These are phyloP conservation scores for Coemansia furcata DNA, from an alignment of 192 early-diverging fungal genomes.

Conservation along the genomic window DNA sequence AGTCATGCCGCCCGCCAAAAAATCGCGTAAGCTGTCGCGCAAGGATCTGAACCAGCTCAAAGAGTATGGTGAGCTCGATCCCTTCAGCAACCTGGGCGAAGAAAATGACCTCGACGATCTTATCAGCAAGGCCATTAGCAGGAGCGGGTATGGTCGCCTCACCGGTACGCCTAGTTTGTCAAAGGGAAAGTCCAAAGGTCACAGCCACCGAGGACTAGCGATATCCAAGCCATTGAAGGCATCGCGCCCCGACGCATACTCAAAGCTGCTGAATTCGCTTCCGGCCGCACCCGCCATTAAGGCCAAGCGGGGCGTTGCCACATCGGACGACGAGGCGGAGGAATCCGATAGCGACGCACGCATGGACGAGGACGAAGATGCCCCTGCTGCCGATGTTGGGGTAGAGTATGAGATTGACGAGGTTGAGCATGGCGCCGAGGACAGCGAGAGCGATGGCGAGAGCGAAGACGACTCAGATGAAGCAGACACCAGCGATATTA, in stretches of 20 bases:
- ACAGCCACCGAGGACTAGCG: neutral
- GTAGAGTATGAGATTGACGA: slow-evolving; percentile 27
- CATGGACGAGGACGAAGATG: slow-evolving; percentile 31
- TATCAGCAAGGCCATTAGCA: slow-evolving; percentile 48
- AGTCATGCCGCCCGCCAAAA: slow-evolving; percentile 45
- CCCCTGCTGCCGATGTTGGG: slow-evolving; percentile 44
- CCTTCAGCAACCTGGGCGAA: slow-evolving; percentile 24
- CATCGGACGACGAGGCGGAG: slow-evolving; percentile 21
- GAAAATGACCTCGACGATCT: slow-evolving; percentile 42
- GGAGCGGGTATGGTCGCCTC: slow-evolving; percentile 29
- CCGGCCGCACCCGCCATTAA: neutral
- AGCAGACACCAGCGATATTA: slow-evolving; percentile 17
- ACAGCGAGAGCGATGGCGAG: slow-evolving; percentile 15
- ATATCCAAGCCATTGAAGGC: slow-evolving; percentile 9
- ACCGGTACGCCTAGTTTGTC: slow-evolving; percentile 10
- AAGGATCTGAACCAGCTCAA: slow-evolving; percentile 58
- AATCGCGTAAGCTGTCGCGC: slow-evolving; percentile 41
- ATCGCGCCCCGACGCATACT: slow-evolving; percentile 28
- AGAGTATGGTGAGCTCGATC: slow-evolving; percentile 70
- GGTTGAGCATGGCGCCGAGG: slow-evolving; percentile 18
- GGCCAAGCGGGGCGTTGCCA: slow-evolving; percentile 1
- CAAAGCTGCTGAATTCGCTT: slow-evolving; percentile 36
- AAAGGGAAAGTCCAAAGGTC: neutral
- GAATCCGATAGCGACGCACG: slow-evolving; percentile 37
- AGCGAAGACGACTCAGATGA: neutral